These are phyloP conservation scores for Arabidopsis hybrid DNA, from an alignment of 441 rosid genomes.

Conservation along the genomic window DNA sequence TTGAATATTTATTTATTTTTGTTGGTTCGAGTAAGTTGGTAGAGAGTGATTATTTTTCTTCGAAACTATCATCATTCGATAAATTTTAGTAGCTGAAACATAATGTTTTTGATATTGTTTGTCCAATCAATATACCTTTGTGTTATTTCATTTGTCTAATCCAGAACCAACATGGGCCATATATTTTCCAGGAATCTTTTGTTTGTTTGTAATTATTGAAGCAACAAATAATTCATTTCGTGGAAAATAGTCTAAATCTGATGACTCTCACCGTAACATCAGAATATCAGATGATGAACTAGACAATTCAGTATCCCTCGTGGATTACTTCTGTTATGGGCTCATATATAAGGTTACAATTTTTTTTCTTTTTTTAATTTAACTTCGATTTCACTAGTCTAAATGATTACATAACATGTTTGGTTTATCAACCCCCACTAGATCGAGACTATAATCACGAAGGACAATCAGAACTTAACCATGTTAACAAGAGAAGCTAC, in stretches of 20 bases:
- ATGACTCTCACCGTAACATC: slow-evolving; percentile 22
- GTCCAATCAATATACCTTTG: slow-evolving; percentile 44
- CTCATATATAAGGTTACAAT: background rate
- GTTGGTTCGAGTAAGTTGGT: slow-evolving; percentile 1
- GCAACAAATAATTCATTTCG: slow-evolving; percentile 17
- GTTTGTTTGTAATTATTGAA: slow-evolving; percentile 42
- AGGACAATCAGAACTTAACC: background rate
- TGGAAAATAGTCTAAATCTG: slow-evolving; percentile 24
- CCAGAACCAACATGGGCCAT: slow-evolving; percentile 38
- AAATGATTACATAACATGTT: background rate
- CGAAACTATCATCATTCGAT: slow-evolving; percentile 9
- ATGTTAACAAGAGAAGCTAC: background rate
- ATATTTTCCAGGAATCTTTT: slow-evolving; percentile 38
- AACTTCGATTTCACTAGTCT: background rate
- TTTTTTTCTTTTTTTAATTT: too few species aligned
- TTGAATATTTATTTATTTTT: background rate
- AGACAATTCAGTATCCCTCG: too few species aligned
- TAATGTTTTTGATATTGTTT: background rate
- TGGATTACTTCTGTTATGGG: too few species aligned
- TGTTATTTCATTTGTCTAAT: slow-evolving; percentile 47
- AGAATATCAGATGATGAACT: slow-evolving; percentile 23
- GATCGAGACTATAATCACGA: background rate
- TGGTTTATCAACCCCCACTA: background rate
- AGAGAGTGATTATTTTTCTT: slow-evolving; percentile 9
- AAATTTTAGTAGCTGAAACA: background rate